Evolutionary conservation across 2,329 filamentous ascomycete genomes (phyloP), one percentile per base, ranked within the genome.

Genomic region (Xylariaceae sp.): DNA sequence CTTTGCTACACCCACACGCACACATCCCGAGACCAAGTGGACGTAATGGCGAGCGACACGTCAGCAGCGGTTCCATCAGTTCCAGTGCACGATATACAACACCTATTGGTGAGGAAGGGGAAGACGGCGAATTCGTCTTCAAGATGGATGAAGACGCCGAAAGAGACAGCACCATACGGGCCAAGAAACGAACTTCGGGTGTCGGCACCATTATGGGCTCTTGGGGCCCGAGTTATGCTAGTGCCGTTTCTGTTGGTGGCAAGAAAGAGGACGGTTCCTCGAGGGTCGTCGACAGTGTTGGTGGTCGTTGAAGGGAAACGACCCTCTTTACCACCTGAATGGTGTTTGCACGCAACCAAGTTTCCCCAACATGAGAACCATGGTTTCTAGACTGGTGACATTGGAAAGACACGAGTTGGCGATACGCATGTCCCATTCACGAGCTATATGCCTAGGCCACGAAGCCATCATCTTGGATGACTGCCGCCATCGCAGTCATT

Each of bases 51-150:
- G 84, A 87, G 65, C 79, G 84, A 44, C 84, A 87, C 68, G 77
- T 86, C 31, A 87, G 84, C 65, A 85, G 79, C 53, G 80, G 80
- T 26, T 86, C 84, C 63, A 80, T 85, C 64, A 78, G 81, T 63
- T 84, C 82, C 34, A 83, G 79, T 34, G 83, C 82, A 17, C 77
- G 85, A 14, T 87, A 86, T 68, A 85, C 85, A 1, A 87, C 84
- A 1, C 85, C 85, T 3, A 87, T 88, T 60, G 85, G 87, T 57
- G 85, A 87, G 67, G 85, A 88, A 64, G 85, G 87, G 67, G 85
- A 88, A 64, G 84, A 87, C 53, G 78, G 82, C 3, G 81, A 84
- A 23, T 87, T 87, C 62, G 82, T 88, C 12, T 88, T 88, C 69
- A 83, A 77, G 67, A 87, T 88, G 85, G 85, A 88, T 63, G 83